Evolutionary conservation across 768 basidiomycete genomes (phyloP).

Genomic region (Russula sp.): DNA sequence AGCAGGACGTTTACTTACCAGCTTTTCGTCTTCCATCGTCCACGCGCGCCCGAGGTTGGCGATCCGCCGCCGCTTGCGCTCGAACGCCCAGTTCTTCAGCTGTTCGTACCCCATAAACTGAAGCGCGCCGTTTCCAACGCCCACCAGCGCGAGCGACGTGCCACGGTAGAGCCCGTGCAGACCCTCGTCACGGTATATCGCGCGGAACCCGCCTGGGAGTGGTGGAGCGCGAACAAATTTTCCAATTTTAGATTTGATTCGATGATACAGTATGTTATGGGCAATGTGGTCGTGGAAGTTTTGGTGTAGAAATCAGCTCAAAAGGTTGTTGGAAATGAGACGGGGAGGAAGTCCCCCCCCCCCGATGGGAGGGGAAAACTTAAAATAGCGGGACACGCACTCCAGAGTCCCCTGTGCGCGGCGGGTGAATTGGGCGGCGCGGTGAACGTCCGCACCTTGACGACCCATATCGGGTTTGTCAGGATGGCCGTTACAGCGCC

Average conservation of each 20-base stretch:
- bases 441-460: slow-evolving; percentile 96
- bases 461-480: slow-evolving; percentile 97
- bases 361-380: too few species aligned
- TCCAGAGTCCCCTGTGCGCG: slow-evolving; percentile 74
- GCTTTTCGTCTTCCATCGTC: slow-evolving; percentile 70
- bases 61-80: slow-evolving; percentile 60
- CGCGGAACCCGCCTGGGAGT: slow-evolving; percentile 63
- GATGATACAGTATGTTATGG: too few species aligned
- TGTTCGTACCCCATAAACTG: slow-evolving; percentile 83
- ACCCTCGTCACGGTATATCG: slow-evolving; percentile 70
- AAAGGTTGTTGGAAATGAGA: slow-evolving; percentile 27
- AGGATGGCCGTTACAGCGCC: slow-evolving; percentile 90
- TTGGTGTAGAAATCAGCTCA: slow-evolving; percentile 37
- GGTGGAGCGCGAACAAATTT: not conserved
- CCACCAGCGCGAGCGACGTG: slow-evolving; percentile 79
- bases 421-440: slow-evolving; percentile 55
- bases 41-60: slow-evolving; percentile 55
- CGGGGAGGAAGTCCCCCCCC: too few species aligned
- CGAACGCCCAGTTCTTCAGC: slow-evolving; percentile 86
- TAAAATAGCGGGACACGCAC: slow-evolving; percentile 40
- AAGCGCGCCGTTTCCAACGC: slow-evolving; percentile 89
- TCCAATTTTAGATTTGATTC: not conserved
- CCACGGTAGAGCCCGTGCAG: slow-evolving; percentile 77
- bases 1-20: slow-evolving; percentile 48
- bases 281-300: slow-evolving; percentile 34